A percentile compares a stretch with the other conserved stretches of the same genome.
Conservation (phyloP, 1,284 basidiomycete genomes). For the Coriolopsis trogii region DNA sequence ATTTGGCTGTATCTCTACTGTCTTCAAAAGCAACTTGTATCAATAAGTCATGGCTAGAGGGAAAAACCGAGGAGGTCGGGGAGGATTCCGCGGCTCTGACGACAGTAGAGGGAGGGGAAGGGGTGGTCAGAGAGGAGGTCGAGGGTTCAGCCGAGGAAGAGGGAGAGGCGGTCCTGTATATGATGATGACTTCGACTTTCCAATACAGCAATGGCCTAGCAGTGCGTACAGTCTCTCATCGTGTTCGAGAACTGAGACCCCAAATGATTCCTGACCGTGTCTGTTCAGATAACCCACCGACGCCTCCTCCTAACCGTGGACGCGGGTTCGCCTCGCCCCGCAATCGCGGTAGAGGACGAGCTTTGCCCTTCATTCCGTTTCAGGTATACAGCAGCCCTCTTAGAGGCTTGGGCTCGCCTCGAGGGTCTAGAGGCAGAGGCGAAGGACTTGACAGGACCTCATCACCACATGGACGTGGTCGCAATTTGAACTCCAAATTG, state of each 20-base stretch:
- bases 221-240: slow-evolving; percentile 24
- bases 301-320: slow-evolving; percentile 2
- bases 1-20: slow-evolving; percentile 14
- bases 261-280: not conserved
- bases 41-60: slow-evolving; percentile 30
- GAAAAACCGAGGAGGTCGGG: slow-evolving; percentile 26
- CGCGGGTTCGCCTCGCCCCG: slow-evolving; percentile 4
- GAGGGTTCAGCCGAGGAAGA: slow-evolving; percentile 27
- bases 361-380: slow-evolving; percentile 2
- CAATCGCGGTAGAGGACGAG: slow-evolving; percentile 22
- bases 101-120: slow-evolving; percentile 17
- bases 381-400: slow-evolving; percentile 15
- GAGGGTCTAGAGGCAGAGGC: slow-evolving; percentile 29
- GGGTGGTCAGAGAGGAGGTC: slow-evolving; percentile 17
- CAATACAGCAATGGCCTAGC: slow-evolving; percentile 33
- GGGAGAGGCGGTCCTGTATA: slow-evolving; percentile 23
- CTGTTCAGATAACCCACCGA: slow-evolving; percentile 18
- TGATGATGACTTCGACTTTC: slow-evolving; percentile 33
- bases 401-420: slow-evolving; percentile 14
- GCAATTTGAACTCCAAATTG: slow-evolving; percentile 27
- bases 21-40: slow-evolving; percentile 19
- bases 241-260: too few species aligned
- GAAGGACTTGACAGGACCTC: not conserved
- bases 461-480: slow-evolving; percentile 25
- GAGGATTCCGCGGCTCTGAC: slow-evolving; percentile 18